Evolutionary conservation across 352 stramenopile genomes (phyloP), one percentile per base, ranked within the genome.

Genomic region (Phytophthora sp.): DNA sequence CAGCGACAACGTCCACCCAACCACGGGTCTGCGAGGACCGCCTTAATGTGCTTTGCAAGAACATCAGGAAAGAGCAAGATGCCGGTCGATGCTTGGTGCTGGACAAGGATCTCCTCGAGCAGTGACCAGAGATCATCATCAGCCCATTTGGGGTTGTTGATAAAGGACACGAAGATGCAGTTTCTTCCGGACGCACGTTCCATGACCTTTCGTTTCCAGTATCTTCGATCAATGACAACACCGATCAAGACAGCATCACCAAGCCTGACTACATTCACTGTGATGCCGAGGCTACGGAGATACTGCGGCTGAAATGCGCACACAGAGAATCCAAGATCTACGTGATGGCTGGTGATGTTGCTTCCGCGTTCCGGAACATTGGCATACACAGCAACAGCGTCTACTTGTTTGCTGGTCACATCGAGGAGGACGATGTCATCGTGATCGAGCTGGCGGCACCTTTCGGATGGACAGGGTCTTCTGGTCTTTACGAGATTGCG

Each of bases 51-150:
- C 48, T 72, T 21, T 44, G 64, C 26, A 64, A 69, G 30, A 68
- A 73, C 17, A 60, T 68, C 10, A 15, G 64, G 0, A 66, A 60
- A 10, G 45, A 69, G 28, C 59, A 74, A 48, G 44, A 69, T 28
- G 34, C 48, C 0, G 2, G 44, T 0, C 41, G 58, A 1, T 69
- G 48, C 24, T 11, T 74, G 8, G 65, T 74, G 2, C 24, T 74
- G 3, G 65, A 69, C n/a, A 26, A 2, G 9, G 38, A 69, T 27
- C 52, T 74, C 8, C 42, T 73, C 6, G 6, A 56, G 32, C 49
- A 52, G 24, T 70, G 45, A 24, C 56, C 42, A 3, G 63, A 63
- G 12, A 23, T 66, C 21, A 13, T 58, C 26, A 50, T 59, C 28
- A 72, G 44, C 44, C 58, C 51, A 1, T 65, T 60, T 26, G 59